Evolutionary conservation across 129 eudicot genomes (phyloP).

Genomic region (Pulicaria dysenterica): DNA sequence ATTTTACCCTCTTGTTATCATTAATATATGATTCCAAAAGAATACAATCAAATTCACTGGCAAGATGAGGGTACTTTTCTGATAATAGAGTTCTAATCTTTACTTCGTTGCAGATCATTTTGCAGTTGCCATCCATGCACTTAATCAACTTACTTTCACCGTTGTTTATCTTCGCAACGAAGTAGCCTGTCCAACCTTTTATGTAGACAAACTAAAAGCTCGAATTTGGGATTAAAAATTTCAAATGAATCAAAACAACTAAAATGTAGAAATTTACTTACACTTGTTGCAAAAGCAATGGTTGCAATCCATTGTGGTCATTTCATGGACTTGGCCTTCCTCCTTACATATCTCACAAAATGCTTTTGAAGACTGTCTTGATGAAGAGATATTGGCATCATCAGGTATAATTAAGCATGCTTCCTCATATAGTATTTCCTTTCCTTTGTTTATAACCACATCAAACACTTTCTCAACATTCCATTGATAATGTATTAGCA

Average conservation of each 20-base stretch:
- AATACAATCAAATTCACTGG: not conserved
- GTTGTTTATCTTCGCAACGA: not conserved
- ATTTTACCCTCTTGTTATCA: not conserved
- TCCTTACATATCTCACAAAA: not conserved
- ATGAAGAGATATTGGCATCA: not conserved
- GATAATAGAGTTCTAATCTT: not conserved
- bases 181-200: not conserved
- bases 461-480: not conserved
- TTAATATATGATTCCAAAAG: not conserved
- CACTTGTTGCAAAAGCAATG: not conserved
- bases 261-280: not conserved
- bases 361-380: not conserved
- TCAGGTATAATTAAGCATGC: not conserved
- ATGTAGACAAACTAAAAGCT: not conserved
- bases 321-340: not conserved
- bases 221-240: not conserved
- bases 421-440: not conserved
- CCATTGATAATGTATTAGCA: not conserved
- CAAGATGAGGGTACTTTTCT: not conserved
- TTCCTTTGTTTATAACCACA: not conserved
- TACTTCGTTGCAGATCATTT: not conserved
- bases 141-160: not conserved
- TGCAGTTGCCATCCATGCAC: not conserved
- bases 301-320: not conserved
- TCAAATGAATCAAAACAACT: not conserved